These are phyloP conservation scores for Pseudocercospora eumusae DNA, from an alignment of 2,329 filamentous ascomycete genomes.

Conservation along the genomic window DNA sequence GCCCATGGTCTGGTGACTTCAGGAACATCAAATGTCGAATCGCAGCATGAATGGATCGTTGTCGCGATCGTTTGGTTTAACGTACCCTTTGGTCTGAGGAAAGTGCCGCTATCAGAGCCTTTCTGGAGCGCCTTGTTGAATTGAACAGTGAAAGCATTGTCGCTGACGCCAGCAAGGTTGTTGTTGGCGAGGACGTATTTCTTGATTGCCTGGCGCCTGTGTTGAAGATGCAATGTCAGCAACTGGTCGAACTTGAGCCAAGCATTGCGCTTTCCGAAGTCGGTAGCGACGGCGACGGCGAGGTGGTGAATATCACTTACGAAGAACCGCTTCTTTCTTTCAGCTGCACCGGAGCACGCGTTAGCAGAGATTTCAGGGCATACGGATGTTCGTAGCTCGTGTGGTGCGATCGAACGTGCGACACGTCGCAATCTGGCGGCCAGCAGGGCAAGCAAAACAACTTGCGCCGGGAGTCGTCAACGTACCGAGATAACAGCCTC, in stretches of 20 bases:
- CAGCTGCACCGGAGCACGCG: conserved; percentile 56
- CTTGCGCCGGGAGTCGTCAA: conserved; percentile 55
- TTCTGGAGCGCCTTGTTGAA: conserved; percentile 83
- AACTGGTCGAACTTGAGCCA: conserved; percentile 24
- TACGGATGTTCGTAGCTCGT: conserved; percentile 12
- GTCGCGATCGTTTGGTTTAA: conserved; percentile 36
- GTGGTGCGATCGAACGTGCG: conserved; percentile 20
- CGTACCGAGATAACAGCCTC: conserved; percentile 70
- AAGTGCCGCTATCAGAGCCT: conserved; percentile 83
- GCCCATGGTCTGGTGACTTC: conserved; percentile 14
- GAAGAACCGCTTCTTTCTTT: conserved; percentile 71
- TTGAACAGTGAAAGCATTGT: conserved; percentile 66
- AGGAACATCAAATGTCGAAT: conserved; percentile 16
- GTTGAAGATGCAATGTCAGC: conserved; percentile 31
- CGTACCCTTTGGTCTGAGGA: conserved; percentile 87
- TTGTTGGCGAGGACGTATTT: conserved; percentile 75
- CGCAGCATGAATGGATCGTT: conserved; percentile 17
- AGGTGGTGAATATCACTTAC: conserved; percentile 52
- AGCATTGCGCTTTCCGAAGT: conserved; percentile 20
- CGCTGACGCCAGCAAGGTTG: conserved; percentile 57
- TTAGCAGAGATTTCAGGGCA: conserved; percentile 47
- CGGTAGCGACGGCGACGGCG: conserved; percentile 31
- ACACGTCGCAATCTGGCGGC: conserved; percentile 32
- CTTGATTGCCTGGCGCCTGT: conserved; percentile 70
- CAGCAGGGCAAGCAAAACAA: conserved; percentile 16